These are phyloP conservation scores for Lactifluus hygrophoroides DNA, from an alignment of 768 basidiomycete genomes.

Conservation along the genomic window DNA sequence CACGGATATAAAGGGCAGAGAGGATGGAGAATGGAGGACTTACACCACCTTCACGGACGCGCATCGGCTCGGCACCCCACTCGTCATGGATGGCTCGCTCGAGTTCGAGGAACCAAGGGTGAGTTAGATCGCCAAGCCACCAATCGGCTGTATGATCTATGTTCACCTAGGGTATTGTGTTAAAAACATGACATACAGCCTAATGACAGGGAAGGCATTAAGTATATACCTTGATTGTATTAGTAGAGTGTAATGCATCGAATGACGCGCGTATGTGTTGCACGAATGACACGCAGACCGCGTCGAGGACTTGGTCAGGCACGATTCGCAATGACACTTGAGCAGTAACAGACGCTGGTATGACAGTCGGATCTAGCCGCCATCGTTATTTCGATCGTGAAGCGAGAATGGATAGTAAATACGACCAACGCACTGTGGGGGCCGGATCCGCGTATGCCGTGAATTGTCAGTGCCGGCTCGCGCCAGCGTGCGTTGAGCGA, in stretches of 20 bases:
- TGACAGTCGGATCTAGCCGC: constrained; percentile 69
- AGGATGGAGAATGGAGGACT: constrained; percentile 21
- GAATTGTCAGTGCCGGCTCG: constrained; percentile 84
- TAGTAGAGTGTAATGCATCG: constrained; percentile 50
- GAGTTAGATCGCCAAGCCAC: constrained; percentile 90
- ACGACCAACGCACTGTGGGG: constrained; percentile 50
- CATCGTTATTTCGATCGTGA: neutral
- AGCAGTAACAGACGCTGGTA: constrained; percentile 76
- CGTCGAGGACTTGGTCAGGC: constrained; percentile 80
- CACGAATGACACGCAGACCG: constrained; percentile 53
- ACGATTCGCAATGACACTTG: constrained; percentile 89
- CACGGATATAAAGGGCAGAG: neutral
- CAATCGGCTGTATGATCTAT: constrained; percentile 85
- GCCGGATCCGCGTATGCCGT: constrained; percentile 76
- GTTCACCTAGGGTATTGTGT: constrained; percentile 40
- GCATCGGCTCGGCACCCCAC: constrained; percentile 79
- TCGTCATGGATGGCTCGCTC: constrained; percentile 77
- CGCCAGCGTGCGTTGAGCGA: constrained; percentile 77
- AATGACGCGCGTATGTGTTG: constrained; percentile 55
- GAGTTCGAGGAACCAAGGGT: constrained; percentile 79
- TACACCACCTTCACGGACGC: constrained; percentile 91
- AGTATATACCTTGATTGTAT: constrained; percentile 57
- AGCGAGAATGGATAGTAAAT: neutral
- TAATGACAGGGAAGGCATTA: neutral
- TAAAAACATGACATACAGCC: neutral